Evolutionary conservation across 202 grass and related monocot species (phyloP).

Genomic region (Panicum hallii): DNA sequence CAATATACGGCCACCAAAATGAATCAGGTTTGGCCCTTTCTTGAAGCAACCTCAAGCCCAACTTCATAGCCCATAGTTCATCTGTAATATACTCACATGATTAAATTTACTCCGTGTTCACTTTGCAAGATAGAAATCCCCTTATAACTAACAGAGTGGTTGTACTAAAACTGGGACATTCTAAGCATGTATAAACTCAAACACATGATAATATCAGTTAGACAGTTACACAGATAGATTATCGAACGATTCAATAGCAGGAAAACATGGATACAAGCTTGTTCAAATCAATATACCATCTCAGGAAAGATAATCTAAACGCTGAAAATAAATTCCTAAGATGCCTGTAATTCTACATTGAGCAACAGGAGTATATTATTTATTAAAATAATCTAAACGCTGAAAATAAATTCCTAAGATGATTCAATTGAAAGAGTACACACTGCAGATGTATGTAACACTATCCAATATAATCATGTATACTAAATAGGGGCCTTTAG

Average conservation of each 20-base stretch:
- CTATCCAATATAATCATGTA: not conserved
- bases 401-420: not conserved
- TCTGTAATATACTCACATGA: constrained; percentile 81
- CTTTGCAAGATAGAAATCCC: constrained; percentile 39
- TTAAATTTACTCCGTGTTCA: constrained; percentile 56
- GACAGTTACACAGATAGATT: not conserved
- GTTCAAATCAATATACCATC: not conserved
- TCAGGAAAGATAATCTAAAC: not conserved
- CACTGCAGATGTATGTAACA: not conserved
- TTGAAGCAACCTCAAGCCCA: constrained; percentile 94
- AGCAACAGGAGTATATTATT: not conserved
- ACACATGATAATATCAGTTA: not conserved
- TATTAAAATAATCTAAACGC: not conserved
- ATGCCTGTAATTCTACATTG: not conserved
- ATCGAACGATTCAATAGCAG: not conserved
- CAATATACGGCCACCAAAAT: constrained; percentile 95
- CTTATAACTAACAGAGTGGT: constrained; percentile 24
- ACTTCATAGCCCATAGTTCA: constrained; percentile 92
- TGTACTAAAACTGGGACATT: constrained; percentile 24
- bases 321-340: not conserved
- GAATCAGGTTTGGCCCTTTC: constrained; percentile 72
- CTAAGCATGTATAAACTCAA: not conserved
- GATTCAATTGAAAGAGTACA: not conserved
- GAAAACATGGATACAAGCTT: not conserved
- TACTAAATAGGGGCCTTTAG: not conserved